Evolutionary conservation across 495 filamentous ascomycete species (phyloP), one percentile per base, ranked within the genome.

Genomic region (Penicillium argentinense): DNA sequence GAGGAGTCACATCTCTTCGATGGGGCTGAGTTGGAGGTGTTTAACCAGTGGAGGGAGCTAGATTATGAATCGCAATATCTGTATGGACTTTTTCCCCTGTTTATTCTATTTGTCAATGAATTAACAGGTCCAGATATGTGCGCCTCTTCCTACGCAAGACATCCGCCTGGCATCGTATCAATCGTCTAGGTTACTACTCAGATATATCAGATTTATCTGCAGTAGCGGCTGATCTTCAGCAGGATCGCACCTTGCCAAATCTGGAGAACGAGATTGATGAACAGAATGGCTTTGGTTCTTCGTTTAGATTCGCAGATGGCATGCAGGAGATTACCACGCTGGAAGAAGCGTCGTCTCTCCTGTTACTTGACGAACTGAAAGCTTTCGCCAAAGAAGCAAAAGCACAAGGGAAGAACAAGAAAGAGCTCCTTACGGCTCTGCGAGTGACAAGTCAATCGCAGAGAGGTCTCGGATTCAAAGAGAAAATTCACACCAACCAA

Each of bases 81-180:
- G 88, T 95, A 78, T 50, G 85, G n/a, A 19, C 33, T 36, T n/a
- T 36, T 71, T 51, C 45, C 34, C 17, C 17, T 26, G 12, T 34
- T 38, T 9, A 38, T 6, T 8, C 13, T 21, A 17, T 9, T 11
- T 34, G 41, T 47, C 18, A 32, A 23, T 29, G 4, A 37, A 9
- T 42, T 36, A 27, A 29, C 23, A 1, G 9, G 25, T 18, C 17
- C 44, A 87, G 84, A 56, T 98, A 97, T 71, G 91, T 97, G 9
- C 85, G 93, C 9, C 69, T 98, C 5, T 98, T 98, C 56, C 77
- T 98, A 5, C 87, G 93, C 37, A 98, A 98, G 64, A 93, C 89
- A 1, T 83, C 88, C n/a, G 81, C 84, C 2, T 98, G 93, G 93
- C 91, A 96, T 70, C 88, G 93, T 24, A 79, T 91, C 49, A 77